A percentile compares a stretch with the other conserved stretches of the same genome.
Conservation (phyloP, 2,329 filamentous ascomycete genomes). For the Nectriaceae sp. region DNA sequence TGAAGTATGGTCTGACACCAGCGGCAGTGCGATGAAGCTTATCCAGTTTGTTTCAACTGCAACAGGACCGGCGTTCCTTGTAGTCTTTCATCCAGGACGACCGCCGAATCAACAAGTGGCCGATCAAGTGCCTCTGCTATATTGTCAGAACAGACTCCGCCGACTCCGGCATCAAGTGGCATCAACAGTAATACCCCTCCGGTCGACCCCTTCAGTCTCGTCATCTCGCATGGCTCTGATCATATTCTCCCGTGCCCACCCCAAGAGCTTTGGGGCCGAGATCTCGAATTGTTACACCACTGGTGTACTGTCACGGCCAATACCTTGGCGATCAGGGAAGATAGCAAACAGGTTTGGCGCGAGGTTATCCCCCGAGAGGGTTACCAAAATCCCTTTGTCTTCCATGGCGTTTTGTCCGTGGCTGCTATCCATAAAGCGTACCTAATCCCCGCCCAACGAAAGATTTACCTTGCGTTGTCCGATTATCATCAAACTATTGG, state of each 20-base stretch:
- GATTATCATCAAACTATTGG: slow-evolving; percentile 33
- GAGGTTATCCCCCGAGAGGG: slow-evolving; percentile 27
- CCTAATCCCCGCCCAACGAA: slow-evolving; percentile 24
- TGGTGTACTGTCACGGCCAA: slow-evolving; percentile 29
- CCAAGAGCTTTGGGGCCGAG: slow-evolving; percentile 21
- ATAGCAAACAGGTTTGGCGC: slow-evolving; percentile 30
- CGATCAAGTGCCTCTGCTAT: not conserved
- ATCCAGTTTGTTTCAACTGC: slow-evolving; percentile 34
- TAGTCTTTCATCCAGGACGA: slow-evolving; percentile 21
- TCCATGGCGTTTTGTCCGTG: slow-evolving; percentile 33
- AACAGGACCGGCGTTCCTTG: slow-evolving; percentile 29
- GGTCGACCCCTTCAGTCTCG: slow-evolving; percentile 3
- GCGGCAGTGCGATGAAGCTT: slow-evolving; percentile 28
- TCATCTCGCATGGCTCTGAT: slow-evolving; percentile 15
- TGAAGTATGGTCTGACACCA: too few relatives aligned
- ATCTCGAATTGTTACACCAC: slow-evolving; percentile 35
- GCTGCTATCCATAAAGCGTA: slow-evolving; percentile 34
- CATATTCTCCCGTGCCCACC: slow-evolving; percentile 26
- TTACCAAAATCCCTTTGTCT: slow-evolving; percentile 30
- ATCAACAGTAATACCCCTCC: slow-evolving; percentile 9
- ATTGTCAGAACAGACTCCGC: slow-evolving; percentile 10
- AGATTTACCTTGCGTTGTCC: slow-evolving; percentile 27
- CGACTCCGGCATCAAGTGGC: slow-evolving; percentile 13
- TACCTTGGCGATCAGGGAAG: slow-evolving; percentile 22
- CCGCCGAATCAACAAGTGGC: not conserved